Base-by-base conservation (phyloP, 2,329 filamentous ascomycete genomes). In the Capronia americana region DNA sequence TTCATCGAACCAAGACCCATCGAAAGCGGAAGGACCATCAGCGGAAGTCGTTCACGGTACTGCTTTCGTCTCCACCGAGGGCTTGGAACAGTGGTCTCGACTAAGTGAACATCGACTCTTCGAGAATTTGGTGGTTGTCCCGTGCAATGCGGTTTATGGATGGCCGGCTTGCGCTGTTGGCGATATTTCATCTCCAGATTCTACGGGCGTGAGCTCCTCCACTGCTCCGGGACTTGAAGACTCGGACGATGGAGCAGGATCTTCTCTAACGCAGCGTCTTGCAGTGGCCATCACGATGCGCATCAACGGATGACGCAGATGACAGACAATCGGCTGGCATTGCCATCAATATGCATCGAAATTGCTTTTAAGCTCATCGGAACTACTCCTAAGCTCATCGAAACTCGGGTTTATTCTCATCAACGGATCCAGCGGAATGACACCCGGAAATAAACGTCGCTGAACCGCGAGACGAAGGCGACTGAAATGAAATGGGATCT, bases 101-200 rank as follows among this genome's bases (percentile, higher is more conserved):
- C 12, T 66, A n/a, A 17, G 56, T 4, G 44, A 41, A 38, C 8
- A 46, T 28, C 4, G 28, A 10, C 56, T 68, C 53, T 62, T 70
- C 26, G 28, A 44, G 23, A 53, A 12, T 32, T n/a, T 68, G 46
- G 60, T 53, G 17, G 46, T 68, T 44, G 58, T 70, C 23, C 65
- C 65, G 26, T 69, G 66, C 61, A 87, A 77, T 30, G 83, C 78
- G 1, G 83, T 84, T 63, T 87, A 78, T 17, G 87, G 68, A 2
- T 50, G 38, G 32, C 50, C 38, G 24, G 14, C 20, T 30, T 3
- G 14, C 1, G 10, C 48, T 12, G 20, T 12, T 23, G 8, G 26
- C 10, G 20, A 12, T 20, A 23, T 12, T 51, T 8, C 3, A 51
- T 11, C 48, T 26, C 10, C 20, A 11, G 48, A 26, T 23, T 14